These are phyloP conservation scores for Pezicula carpinea DNA, from an alignment of 2,329 filamentous ascomycete genomes.

Conservation along the genomic window DNA sequence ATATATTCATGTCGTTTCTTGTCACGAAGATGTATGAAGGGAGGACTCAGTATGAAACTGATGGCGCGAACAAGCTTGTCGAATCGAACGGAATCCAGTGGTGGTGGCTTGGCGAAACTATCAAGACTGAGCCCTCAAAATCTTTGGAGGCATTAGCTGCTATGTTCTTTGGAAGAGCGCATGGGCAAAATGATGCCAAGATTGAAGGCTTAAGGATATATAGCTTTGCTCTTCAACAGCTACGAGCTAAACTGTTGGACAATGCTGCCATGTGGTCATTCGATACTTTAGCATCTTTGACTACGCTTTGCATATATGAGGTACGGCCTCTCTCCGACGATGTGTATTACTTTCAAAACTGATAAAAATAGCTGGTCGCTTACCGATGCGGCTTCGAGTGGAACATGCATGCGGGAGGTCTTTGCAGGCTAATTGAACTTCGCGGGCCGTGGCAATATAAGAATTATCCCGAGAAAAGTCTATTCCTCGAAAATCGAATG, in stretches of 20 bases:
- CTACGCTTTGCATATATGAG: constrained; percentile 9
- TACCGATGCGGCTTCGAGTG: background rate
- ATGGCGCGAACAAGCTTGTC: background rate
- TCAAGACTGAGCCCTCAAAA: background rate
- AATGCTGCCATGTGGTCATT: background rate
- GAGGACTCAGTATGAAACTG: background rate
- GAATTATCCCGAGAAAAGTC: constrained; percentile 1
- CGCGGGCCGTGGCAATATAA: constrained; percentile 1
- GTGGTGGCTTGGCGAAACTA: background rate
- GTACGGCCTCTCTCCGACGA: background rate
- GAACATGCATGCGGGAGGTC: constrained; percentile 2
- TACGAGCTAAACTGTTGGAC: background rate
- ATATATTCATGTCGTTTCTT: background rate
- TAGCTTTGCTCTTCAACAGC: background rate
- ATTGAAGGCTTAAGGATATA: background rate
- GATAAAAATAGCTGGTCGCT: background rate
- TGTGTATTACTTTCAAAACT: background rate
- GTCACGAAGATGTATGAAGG: background rate
- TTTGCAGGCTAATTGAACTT: constrained; percentile 3
- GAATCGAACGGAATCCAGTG: background rate
- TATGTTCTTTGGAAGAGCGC: constrained; percentile 3
- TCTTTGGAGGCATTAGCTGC: constrained; percentile 5
- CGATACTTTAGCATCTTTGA: background rate
- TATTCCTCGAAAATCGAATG: constrained; percentile 8
- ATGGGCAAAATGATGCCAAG: background rate